Percentiles rank a stretch among this genome's conserved stretches.
phyloP scores from a whole-genome alignment of 2,329 filamentous ascomycete genomes.

The Xylariaceae sp. region DNA sequence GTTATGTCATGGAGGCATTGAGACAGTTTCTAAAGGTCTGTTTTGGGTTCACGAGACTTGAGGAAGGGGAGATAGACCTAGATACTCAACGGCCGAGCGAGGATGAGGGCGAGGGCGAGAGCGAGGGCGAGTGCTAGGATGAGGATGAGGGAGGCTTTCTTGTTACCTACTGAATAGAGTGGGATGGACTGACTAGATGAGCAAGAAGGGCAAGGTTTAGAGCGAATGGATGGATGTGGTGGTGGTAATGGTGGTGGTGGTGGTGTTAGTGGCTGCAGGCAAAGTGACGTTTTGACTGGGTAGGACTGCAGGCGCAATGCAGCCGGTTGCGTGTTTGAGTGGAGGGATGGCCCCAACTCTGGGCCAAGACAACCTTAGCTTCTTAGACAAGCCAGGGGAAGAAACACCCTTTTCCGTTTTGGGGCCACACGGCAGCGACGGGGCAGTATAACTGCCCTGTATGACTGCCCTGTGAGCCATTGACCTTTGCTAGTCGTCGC shows the following conservation, averaged over 20 bases:
- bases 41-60: background rate
- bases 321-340: background rate
- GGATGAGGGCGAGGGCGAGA: constrained; percentile 4
- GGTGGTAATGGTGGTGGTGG: background rate
- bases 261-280: constrained; percentile 26
- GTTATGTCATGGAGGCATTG: background rate
- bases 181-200: constrained; percentile 4
- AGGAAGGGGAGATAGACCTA: background rate
- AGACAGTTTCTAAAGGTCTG: background rate
- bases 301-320: constrained; percentile 2
- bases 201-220: constrained; percentile 18
- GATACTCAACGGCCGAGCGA: background rate
- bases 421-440: background rate
- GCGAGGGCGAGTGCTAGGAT: constrained; percentile 4
- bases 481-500: background rate
- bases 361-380: too few relatives aligned
- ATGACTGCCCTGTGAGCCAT: too few relatives aligned
- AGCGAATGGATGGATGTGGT: constrained; percentile 4
- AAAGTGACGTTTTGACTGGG: constrained; percentile 35
- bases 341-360: background rate
- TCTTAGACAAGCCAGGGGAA: constrained; percentile 8
- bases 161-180: background rate
- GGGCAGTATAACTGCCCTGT: too few relatives aligned
- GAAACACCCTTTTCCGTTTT: background rate
- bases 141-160: background rate